Evolutionary conservation across 257 asterid species (phyloP), one percentile per base, ranked within the genome.

Genomic region (Solanum dulcamara): DNA sequence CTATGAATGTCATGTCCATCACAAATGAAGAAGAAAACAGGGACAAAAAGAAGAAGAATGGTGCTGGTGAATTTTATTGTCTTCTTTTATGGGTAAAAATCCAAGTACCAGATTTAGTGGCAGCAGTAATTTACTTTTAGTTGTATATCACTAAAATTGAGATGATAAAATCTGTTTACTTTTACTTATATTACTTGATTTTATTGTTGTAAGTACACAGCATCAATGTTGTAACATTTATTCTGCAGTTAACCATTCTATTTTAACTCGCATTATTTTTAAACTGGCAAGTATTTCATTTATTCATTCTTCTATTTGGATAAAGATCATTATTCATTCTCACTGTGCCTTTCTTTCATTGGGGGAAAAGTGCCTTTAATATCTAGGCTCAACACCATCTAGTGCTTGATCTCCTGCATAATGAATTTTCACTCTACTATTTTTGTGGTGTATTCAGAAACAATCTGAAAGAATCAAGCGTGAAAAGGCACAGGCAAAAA

Each of bases 391-490:
- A 71, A 5, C 32, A 38, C 80, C 20, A n/a, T 71, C 80, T 38
- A 38, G 32, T 38, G 51, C 53, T 71, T 71, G 80, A 37, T 71
- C 7, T 68, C 64, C 18, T 79, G 83, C 28, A 48, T 48, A 79
- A 79, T 79, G 64, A 42, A 68, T 81, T 62, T 70, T 37, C 79
- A 67, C 86, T 67, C 70, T 71, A 77, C 77, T 85, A 46, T 42
- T 72, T 84, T 79, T 94, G 38, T 79, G 82, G 66, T 48, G 26
- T 48, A 48, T 48, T 48, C 83, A 97, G 99, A 94, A 94, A 86
- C 98, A 97, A 93, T 80, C 99, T 84, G 96, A 95, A 86, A 92
- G 99, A 91, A 87, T 92, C 82, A 95, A 92, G 92, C 98, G 98
- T 28, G 97, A 92, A 17, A 96, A 92, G 88, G 90, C 86, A 70